Evolutionary conservation across 306 rosid genomes (phyloP).

Genomic region (Glycine soja): DNA sequence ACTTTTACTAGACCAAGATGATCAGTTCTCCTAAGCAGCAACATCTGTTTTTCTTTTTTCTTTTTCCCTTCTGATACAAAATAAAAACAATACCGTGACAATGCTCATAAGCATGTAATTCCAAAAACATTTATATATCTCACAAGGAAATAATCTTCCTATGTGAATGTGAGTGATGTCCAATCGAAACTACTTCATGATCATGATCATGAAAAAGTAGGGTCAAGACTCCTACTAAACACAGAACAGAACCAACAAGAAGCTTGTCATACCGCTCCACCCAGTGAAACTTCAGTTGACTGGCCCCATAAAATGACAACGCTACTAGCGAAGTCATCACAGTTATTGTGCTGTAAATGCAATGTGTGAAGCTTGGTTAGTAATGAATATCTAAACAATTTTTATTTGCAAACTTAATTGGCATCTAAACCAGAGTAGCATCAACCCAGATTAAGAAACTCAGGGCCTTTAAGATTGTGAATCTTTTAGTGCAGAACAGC

Average conservation of each 20-base stretch:
- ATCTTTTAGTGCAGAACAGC: constrained; percentile 26
- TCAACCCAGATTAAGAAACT: constrained; percentile 4
- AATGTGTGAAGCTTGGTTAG: constrained; percentile 29
- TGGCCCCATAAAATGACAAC: constrained; percentile 91
- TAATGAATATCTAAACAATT: constrained; percentile 30
- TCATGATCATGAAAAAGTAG: constrained; percentile 76
- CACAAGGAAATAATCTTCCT: constrained; percentile 70
- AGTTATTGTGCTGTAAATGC: constrained; percentile 82
- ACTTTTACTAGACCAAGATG: constrained; percentile 36
- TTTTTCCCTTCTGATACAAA: constrained; percentile 23
- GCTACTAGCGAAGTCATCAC: constrained; percentile 99
- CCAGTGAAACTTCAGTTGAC: constrained; percentile 98
- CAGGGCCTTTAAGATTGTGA: constrained; percentile 8
- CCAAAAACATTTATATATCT: constrained; percentile 42
- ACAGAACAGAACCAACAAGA: constrained; percentile 89
- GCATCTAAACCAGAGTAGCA: constrained; percentile 44
- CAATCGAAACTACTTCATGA: constrained; percentile 59
- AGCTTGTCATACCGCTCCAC: constrained; percentile 96
- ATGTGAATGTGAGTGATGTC: constrained; percentile 70
- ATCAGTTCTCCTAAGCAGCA: constrained; percentile 22
- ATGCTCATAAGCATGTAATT: constrained; percentile 36
- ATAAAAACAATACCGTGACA: constrained; percentile 21
- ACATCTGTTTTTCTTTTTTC: constrained; percentile 11
- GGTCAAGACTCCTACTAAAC: constrained; percentile 87
- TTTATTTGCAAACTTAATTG: constrained; percentile 18